Conservation (phyloP, 2,329 filamentous ascomycete genomes). For the Arthrobotrys entomopaga region DNA sequence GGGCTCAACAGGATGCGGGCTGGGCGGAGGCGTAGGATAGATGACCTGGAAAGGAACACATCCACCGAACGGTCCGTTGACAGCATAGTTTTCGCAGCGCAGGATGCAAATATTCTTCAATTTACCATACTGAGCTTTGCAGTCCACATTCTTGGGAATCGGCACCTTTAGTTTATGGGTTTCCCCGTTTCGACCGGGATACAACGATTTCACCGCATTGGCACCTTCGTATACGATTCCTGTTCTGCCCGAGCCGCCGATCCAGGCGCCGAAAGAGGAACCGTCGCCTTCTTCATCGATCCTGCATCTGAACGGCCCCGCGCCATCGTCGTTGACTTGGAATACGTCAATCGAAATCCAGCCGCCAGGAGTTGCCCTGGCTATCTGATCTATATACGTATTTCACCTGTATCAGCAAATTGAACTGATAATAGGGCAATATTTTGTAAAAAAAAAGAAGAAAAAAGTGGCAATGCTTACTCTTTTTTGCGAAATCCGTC, state of each 20-base stretch:
- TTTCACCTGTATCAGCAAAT: too few relatives aligned
- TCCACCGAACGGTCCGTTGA: constrained; percentile 10
- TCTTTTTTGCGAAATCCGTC: background rate
- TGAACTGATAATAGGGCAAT: too few relatives aligned
- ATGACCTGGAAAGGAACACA: constrained; percentile 58
- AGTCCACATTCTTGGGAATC: background rate
- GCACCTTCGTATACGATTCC: constrained; percentile 6
- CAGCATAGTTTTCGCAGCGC: constrained; percentile 12
- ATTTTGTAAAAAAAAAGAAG: too few relatives aligned
- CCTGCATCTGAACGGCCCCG: constrained; percentile 7
- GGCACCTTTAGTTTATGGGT: background rate
- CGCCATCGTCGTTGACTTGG: constrained; percentile 26
- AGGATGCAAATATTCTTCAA: constrained; percentile 7
- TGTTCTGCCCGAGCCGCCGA: background rate
- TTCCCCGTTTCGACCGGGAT: background rate
- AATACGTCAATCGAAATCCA: constrained; percentile 1
- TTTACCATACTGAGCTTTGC: background rate
- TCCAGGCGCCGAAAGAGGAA: background rate
- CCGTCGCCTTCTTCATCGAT: constrained; percentile 6
- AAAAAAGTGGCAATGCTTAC: too few relatives aligned
- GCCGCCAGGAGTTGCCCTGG: background rate
- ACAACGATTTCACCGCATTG: constrained; percentile 5
- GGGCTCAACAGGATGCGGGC: background rate
- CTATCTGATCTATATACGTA: constrained; percentile 6
- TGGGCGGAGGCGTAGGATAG: constrained; percentile 2